Evolutionary conservation across 1,284 basidiomycete species (phyloP).

Genomic region (Kwoniella shivajii): DNA sequence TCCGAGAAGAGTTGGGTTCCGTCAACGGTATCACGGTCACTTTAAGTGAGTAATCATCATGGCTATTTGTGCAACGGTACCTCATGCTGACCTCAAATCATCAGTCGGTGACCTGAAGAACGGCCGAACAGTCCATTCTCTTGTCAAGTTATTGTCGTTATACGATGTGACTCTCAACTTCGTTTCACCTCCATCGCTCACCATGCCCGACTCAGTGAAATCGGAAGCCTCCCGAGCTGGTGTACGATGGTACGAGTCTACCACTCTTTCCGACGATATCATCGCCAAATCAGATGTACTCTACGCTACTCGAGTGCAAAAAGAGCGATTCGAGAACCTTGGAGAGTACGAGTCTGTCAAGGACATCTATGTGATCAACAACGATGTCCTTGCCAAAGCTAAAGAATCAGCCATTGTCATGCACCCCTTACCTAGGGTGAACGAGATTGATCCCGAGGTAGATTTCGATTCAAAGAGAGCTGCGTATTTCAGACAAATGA

Average conservation of each 20-base stretch:
- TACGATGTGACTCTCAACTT: constrained; percentile 95
- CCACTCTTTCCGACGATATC: constrained; percentile 87
- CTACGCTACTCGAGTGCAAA: constrained; percentile 95
- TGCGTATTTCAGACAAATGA: constrained; percentile 98
- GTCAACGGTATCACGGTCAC: constrained; percentile 97
- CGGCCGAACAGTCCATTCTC: constrained; percentile 93
- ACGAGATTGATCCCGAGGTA: constrained; percentile 97
- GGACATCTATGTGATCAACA: constrained; percentile 91
- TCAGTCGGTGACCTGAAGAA: constrained; percentile 94
- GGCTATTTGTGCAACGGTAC: not conserved
- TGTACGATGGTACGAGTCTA: constrained; percentile 75
- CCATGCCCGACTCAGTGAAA: constrained; percentile 88
- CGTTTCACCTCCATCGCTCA: constrained; percentile 84
- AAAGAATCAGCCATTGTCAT: constrained; percentile 98
- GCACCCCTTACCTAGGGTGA: constrained; percentile 93
- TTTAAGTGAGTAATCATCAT: constrained; percentile 55
- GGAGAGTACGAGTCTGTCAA: constrained; percentile 89
- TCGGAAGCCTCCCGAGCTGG: constrained; percentile 79
- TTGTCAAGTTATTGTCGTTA: constrained; percentile 87
- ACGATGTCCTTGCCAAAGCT: constrained; percentile 84
- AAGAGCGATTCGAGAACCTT: constrained; percentile 84
- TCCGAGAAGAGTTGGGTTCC: constrained; percentile 96
- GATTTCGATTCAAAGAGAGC: constrained; percentile 94
- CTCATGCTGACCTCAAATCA: not conserved
- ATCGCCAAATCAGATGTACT: constrained; percentile 93